These are phyloP conservation scores for Paulownia fortunei DNA, from an alignment of 257 asterid genomes.

Conservation along the genomic window DNA sequence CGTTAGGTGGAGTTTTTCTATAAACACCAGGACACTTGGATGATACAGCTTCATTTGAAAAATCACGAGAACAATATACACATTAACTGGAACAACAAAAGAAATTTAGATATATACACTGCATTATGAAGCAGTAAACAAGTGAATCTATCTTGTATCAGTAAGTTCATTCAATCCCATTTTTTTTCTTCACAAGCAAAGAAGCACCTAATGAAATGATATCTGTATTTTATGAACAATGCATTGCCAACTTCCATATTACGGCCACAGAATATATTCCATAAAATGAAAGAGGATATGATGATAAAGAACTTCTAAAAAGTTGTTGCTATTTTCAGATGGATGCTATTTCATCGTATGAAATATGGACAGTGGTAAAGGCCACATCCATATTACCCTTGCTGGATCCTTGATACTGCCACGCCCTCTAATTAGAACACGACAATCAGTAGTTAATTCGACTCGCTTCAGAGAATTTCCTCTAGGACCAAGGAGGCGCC, in stretches of 20 bases:
- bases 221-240: not conserved
- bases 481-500: conserved; percentile 99
- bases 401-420: conserved; percentile 98
- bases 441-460: conserved; percentile 94
- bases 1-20: not conserved
- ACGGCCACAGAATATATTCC: not conserved
- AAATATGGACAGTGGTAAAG: not conserved
- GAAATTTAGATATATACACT: not conserved
- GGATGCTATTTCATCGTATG: conserved; percentile 21
- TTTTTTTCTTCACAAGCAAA: conserved; percentile 7
- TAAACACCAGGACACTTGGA: not conserved
- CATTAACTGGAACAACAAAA: not conserved
- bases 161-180: not conserved
- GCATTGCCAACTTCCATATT: conserved; percentile 9
- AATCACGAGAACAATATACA: not conserved
- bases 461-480: conserved; percentile 98
- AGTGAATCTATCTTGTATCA: not conserved
- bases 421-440: conserved; percentile 95
- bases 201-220: not conserved
- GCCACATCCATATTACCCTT: conserved; percentile 56
- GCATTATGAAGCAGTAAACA: not conserved
- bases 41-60: not conserved
- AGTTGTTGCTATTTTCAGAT: conserved; percentile 12
- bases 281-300: not conserved
- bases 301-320: conserved; percentile 3